phyloP scores from a whole-genome alignment of 179 eudicot genomes.

The Silene vulgaris region DNA sequence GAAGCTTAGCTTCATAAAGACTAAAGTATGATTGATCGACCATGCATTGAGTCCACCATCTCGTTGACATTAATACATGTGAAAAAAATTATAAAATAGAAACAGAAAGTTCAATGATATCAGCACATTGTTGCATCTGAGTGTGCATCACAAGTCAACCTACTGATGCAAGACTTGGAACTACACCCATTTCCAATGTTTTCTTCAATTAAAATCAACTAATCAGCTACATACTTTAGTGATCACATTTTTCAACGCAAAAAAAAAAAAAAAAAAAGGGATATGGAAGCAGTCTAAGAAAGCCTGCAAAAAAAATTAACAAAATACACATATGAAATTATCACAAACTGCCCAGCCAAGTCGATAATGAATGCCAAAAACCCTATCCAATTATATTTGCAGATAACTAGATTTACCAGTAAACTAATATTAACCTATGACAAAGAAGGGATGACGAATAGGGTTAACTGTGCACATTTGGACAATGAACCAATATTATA shows the following conservation, averaged over 20 bases:
- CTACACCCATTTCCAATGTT: not conserved
- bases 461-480: not conserved
- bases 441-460: not conserved
- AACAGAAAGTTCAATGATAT: constrained; percentile 1
- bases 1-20: constrained; percentile 9
- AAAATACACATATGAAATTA: not conserved
- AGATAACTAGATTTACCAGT: not conserved
- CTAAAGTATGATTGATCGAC: not conserved
- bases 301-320: not conserved
- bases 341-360: not conserved
- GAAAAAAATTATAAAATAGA: not conserved
- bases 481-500: not conserved
- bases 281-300: not conserved
- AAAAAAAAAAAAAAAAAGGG: not conserved
- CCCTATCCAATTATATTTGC: not conserved
- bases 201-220: not conserved
- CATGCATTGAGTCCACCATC: not conserved
- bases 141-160: not conserved
- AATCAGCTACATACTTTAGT: not conserved
- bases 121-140: constrained; percentile 3
- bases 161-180: not conserved
- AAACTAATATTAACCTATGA: not conserved
- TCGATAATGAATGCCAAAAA: not conserved
- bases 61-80: constrained; percentile 12
- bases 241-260: not conserved